Evolutionary conservation across 768 basidiomycete genomes (phyloP).

Genomic region (Paxillus ammoniavirescens): DNA sequence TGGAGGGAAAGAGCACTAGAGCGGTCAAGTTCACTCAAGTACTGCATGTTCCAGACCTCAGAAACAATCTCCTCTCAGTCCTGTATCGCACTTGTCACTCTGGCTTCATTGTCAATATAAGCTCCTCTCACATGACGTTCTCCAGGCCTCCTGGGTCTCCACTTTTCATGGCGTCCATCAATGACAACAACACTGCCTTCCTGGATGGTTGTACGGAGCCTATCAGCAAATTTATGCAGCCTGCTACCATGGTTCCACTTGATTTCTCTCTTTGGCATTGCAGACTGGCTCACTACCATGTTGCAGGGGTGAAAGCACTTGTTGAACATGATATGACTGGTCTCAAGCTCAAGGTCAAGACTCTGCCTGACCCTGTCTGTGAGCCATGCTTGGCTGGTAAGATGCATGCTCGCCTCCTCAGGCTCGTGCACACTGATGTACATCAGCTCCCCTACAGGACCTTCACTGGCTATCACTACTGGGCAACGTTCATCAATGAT

Average conservation of each 20-base stretch:
- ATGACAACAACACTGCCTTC: slow-evolving; percentile 16
- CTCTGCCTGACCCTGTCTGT: too few relatives aligned
- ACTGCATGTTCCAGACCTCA: slow-evolving; percentile 13
- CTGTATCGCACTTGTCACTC: slow-evolving; percentile 9
- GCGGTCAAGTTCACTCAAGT: slow-evolving; percentile 15
- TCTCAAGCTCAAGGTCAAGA: too few relatives aligned
- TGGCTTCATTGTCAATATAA: slow-evolving; percentile 6
- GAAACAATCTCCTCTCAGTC: slow-evolving; percentile 19
- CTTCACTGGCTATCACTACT: slow-evolving; percentile 7
- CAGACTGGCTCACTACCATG: slow-evolving; percentile 17
- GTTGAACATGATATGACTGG: too few relatives aligned
- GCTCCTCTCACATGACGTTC: neutral
- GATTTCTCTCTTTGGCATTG: slow-evolving; percentile 23
- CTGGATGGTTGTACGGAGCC: slow-evolving; percentile 16
- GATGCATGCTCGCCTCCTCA: too few relatives aligned
- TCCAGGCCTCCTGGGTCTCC: neutral
- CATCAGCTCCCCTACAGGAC: neutral
- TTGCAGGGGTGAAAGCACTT: neutral
- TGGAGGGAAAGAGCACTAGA: neutral
- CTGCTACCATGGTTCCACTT: slow-evolving; percentile 5
- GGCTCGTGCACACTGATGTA: neutral
- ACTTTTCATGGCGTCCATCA: slow-evolving; percentile 10
- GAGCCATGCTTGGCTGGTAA: too few relatives aligned
- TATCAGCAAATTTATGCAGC: neutral
- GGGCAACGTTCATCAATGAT: slow-evolving; percentile 11